Conservation (phyloP, 2,329 filamentous ascomycete species). For the Verruconis gallopava region DNA sequence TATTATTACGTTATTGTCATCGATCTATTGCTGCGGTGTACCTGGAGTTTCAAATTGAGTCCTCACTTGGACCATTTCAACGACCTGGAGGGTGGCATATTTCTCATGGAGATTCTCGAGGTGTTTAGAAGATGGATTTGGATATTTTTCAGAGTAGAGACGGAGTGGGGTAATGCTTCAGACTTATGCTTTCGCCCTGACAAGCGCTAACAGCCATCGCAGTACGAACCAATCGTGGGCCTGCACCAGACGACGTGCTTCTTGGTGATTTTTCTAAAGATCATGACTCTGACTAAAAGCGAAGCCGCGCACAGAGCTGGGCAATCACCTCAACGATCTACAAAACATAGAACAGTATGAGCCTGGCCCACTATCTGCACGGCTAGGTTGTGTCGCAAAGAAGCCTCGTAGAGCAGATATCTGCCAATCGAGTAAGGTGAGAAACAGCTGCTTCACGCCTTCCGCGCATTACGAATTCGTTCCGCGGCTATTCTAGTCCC, state of each 20-base stretch:
- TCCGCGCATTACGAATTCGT: conserved; percentile 22
- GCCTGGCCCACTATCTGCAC: too few species aligned
- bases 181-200: not conserved
- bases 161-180: conserved; percentile 52
- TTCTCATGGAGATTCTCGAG: conserved; percentile 75
- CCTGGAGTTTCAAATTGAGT: conserved; percentile 81
- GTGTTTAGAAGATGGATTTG: conserved; percentile 85
- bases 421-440: too few species aligned
- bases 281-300: conserved; percentile 44
- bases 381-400: too few species aligned
- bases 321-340: too few species aligned
- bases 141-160: conserved; percentile 93
- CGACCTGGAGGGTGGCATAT: conserved; percentile 80
- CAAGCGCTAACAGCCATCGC: conserved; percentile 10
- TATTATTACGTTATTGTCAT: conserved; percentile 74
- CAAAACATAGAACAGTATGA: too few species aligned
- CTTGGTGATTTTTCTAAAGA: conserved; percentile 57
- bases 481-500: conserved; percentile 46
- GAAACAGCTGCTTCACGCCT: not conserved
- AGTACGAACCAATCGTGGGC: conserved; percentile 43
- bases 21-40: conserved; percentile 73
- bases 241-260: conserved; percentile 55
- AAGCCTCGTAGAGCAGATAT: too few species aligned
- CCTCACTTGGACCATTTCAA: conserved; percentile 71
- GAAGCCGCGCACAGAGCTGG: too few species aligned